A percentile compares a stretch with the other conserved stretches of the same genome.
Conservation (phyloP, 1,284 basidiomycete genomes). For the Hymenochaete sp. region DNA sequence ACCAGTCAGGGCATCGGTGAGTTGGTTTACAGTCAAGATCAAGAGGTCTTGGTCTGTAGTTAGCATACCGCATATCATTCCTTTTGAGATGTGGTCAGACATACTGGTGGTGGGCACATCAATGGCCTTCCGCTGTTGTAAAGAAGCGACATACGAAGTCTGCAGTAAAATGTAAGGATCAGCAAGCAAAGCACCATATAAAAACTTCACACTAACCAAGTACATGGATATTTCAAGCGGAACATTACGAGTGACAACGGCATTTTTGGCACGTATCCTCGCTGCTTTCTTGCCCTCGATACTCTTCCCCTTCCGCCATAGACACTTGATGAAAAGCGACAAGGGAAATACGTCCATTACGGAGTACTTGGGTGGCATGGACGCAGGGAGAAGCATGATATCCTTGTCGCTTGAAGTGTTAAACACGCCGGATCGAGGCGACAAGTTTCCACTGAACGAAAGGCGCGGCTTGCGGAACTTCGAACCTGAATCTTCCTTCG, state of each 20-base stretch:
- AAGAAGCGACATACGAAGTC: constrained; percentile 56
- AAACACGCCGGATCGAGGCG: constrained; percentile 18
- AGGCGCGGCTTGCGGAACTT: not conserved
- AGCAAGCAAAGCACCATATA: not conserved
- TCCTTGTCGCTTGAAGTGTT: constrained; percentile 29
- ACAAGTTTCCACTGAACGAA: not conserved
- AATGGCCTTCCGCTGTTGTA: constrained; percentile 50
- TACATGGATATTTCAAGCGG: constrained; percentile 70
- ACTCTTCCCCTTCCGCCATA: constrained; percentile 39
- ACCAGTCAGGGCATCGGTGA: constrained; percentile 61
- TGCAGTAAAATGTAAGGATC: constrained; percentile 22
- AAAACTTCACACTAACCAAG: constrained; percentile 37
- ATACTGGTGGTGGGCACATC: constrained; percentile 61
- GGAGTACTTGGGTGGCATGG: constrained; percentile 53
- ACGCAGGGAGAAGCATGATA: constrained; percentile 45
- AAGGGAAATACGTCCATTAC: constrained; percentile 64
- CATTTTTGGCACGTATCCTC: constrained; percentile 36
- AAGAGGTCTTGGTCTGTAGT: constrained; percentile 37
- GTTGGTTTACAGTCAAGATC: constrained; percentile 40
- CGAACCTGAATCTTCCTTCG: not conserved
- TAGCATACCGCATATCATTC: not conserved
- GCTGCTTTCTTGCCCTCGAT: constrained; percentile 53
- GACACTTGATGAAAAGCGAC: constrained; percentile 43
- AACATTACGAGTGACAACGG: constrained; percentile 51
- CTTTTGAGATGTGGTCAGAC: constrained; percentile 21